Evolutionary conservation across 2,329 filamentous ascomycete genomes (phyloP), one percentile per base, ranked within the genome.

Genomic region (Sphaceloma murrayae): DNA sequence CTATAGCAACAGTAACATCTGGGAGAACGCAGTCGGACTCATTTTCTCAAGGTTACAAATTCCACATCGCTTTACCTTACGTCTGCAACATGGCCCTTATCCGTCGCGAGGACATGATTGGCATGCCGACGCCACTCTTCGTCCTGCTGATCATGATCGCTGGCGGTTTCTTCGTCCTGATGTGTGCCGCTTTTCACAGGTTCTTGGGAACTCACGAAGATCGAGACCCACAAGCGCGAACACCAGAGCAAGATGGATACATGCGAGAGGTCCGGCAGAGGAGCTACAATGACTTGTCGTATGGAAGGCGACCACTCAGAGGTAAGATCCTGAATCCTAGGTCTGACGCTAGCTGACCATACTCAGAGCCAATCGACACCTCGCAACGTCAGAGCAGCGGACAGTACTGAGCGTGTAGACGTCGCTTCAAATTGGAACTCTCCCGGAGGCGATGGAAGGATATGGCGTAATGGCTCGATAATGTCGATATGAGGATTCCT

Each of bases 181-280:
- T 45, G 42, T 34, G 22, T 16, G 42, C 42, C 13, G 42, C 30
- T 2, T 45, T 45, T 22, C 42, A 45, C 42, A 21, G 31, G 31
- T 34, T 34, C 31, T 32, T 45, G 4, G 30, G 42, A 13, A 11
- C 30, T 2, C 10, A 14, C 19, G 31, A 34, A n/a, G 18, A 34
- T 6, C 13, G 19, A 8, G 32, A 45, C 14, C 29, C 42, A 2
- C 31, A 45, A 7, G 17, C 42, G 8, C 42, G 42, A 5, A 34
- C 42, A 5, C 30, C 42, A 8, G 42, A 45, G 22, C 42, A 45
- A 22, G 42, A 45, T 14, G 32, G 22, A 2, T 45, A 45, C 13
- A 45, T 45, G 42, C 9, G 42, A 17, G 42, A 45, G 16, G 42
- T 45, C 6, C 21, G 42, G 16, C 42, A 45, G 32, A 32, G 42